Conservation (phyloP, 495 filamentous ascomycete genomes). For the Acidiella bohemica region DNA sequence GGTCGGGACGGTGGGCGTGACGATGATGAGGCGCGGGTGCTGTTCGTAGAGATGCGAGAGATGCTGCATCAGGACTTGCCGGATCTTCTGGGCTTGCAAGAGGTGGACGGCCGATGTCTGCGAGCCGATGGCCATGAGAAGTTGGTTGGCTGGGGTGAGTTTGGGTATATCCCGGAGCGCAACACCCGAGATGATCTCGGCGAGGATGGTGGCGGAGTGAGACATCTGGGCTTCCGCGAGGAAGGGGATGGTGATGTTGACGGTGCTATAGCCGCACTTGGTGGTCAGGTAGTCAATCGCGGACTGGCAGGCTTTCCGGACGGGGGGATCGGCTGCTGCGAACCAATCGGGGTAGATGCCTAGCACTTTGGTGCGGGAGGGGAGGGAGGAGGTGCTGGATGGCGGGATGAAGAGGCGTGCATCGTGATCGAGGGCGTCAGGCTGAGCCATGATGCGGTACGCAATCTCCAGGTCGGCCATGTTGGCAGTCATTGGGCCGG, state of each 20-base stretch:
- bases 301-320: constrained; percentile 44
- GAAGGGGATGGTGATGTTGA: constrained; percentile 65
- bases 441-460: constrained; percentile 61
- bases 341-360: constrained; percentile 71
- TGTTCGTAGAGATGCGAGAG: constrained; percentile 55
- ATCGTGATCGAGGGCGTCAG: constrained; percentile 45
- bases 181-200: constrained; percentile 27
- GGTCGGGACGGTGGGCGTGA: constrained; percentile 66
- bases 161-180: constrained; percentile 26
- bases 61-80: constrained; percentile 71
- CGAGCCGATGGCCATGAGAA: constrained; percentile 51
- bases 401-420: constrained; percentile 41
- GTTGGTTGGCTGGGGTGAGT: constrained; percentile 56
- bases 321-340: constrained; percentile 47
- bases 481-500: constrained; percentile 63
- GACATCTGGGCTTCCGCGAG: constrained; percentile 61
- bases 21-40: constrained; percentile 63
- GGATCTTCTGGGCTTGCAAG: constrained; percentile 58
- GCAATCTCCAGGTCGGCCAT: constrained; percentile 72
- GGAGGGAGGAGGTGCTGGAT: constrained; percentile 14
- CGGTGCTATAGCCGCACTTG: constrained; percentile 46
- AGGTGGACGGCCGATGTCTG: constrained; percentile 58
- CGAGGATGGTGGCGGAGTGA: constrained; percentile 68
- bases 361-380: constrained; percentile 39
- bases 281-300: constrained; percentile 48